Conservation (phyloP, 2,329 filamentous ascomycete species). For the Aspergillus sp. region DNA sequence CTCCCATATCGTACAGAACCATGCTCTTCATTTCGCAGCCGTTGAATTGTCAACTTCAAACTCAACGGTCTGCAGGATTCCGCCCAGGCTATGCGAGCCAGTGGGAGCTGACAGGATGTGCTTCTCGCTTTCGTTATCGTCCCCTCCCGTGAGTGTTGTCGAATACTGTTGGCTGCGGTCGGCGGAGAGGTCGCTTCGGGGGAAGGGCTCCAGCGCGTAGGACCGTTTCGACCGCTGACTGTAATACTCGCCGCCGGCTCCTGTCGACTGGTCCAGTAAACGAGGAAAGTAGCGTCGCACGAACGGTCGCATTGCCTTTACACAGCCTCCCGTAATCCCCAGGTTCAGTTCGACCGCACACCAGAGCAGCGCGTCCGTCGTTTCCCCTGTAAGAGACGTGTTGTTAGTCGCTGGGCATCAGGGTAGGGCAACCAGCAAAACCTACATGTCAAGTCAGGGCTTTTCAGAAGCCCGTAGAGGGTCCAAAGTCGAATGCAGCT, state of each 20-base stretch:
- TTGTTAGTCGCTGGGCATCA: no score
- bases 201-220: constrained; percentile 15
- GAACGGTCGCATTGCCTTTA: constrained; percentile 21
- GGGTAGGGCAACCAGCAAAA: neutral
- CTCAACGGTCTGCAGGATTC: constrained; percentile 18
- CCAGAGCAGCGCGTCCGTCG: constrained; percentile 17
- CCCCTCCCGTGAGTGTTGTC: constrained; percentile 8
- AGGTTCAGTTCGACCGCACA: constrained; percentile 22
- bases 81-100: constrained; percentile 8
- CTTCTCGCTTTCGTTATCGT: constrained; percentile 16
- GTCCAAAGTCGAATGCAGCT: constrained; percentile 19
- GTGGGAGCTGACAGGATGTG: constrained; percentile 10
- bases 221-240: constrained; percentile 13
- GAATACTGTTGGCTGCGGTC: constrained; percentile 11
- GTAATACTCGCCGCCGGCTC: constrained; percentile 5
- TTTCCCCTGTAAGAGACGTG: constrained; percentile 9
- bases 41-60: constrained; percentile 17
- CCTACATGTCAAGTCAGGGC: constrained; percentile 18
- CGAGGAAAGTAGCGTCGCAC: constrained; percentile 18
- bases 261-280: constrained; percentile 15
- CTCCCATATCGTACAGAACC: neutral
- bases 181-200: constrained; percentile 13
- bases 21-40: neutral
- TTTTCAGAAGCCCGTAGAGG: constrained; percentile 14
- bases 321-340: constrained; percentile 18